Evolutionary conservation across 2,329 filamentous ascomycete species (phyloP), one percentile per base, ranked within the genome.

Genomic region (Daldinia sp.): DNA sequence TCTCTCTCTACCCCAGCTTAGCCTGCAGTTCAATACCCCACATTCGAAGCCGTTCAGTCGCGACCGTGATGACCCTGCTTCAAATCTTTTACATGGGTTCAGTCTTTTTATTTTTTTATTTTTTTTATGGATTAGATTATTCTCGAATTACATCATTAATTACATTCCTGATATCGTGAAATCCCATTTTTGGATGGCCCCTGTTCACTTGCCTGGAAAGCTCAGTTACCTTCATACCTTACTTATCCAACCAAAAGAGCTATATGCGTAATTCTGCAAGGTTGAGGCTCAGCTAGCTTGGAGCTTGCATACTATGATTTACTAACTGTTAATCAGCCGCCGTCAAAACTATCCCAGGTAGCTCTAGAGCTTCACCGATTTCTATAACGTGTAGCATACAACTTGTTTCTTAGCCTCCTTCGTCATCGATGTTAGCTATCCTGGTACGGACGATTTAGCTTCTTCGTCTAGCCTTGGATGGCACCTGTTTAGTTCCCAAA

Each of bases 351-450:
- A 23, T 23, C 20, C 2, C 20, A 23, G 20, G 20, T 23, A 23
- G 1, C 20, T 23, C 20, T 23, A 23, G 2, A 23, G 20, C 20
- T 23, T 23, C 26, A 41, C 20, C 33, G 23, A 42, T 55, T 60
- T 56, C 54, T 12, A 41, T 53, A 7, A 35, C 33, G 33, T 7
- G 33, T 26, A 18, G 18, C 63, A 53, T 44, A 18, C 26, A 59
- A 54, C 46, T 35, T 50, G 44, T 39, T 67, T 58, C 23, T 56
- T 68, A 39, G 33, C 37, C 23, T 42, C 23, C 33, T 71, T 71
- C 72, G 70, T 74, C 74, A 72, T 74, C 65, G 72, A 67, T 63
- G 56, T 67, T 64, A 55, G 39, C 28, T 54, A 68, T 39, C 54
- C 60, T 39, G 23, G 35, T 13, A 28, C 54, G 58, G 53, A 55